These are phyloP conservation scores for Hortaea werneckii DNA, from an alignment of 2,329 filamentous ascomycete species.

Conservation along the genomic window DNA sequence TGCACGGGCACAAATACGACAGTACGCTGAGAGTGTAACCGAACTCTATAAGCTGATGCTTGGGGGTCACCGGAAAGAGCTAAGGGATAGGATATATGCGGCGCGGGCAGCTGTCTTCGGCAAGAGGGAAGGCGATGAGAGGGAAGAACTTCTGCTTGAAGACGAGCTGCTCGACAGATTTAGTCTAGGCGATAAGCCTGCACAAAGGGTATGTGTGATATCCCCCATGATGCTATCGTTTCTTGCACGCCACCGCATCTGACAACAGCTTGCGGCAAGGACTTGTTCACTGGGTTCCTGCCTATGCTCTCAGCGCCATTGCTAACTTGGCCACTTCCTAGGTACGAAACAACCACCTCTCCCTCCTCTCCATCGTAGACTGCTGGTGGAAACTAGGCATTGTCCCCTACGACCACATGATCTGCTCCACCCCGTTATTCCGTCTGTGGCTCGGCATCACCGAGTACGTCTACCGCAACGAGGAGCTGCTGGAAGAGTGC, in stretches of 20 bases:
- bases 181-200: slow-evolving; percentile 61
- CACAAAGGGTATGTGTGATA: slow-evolving; percentile 38
- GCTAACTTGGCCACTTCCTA: not conserved
- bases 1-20: slow-evolving; percentile 81
- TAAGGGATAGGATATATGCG: slow-evolving; percentile 64
- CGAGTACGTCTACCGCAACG: slow-evolving; percentile 85
- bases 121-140: slow-evolving; percentile 35
- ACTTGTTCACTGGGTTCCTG: too few relatives aligned
- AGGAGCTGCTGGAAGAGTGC: slow-evolving; percentile 61
- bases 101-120: slow-evolving; percentile 65
- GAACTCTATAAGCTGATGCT: slow-evolving; percentile 97
- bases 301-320: too few relatives aligned
- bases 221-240: not conserved
- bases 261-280: too few relatives aligned
- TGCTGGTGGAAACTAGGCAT: slow-evolving; percentile 94
- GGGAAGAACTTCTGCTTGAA: slow-evolving; percentile 59
- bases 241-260: too few relatives aligned
- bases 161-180: slow-evolving; percentile 84
- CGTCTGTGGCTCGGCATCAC: slow-evolving; percentile 95
- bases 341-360: slow-evolving; percentile 86
- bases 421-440: slow-evolving; percentile 95
- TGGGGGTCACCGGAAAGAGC: slow-evolving; percentile 64
- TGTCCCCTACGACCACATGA: slow-evolving; percentile 98
- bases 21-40: slow-evolving; percentile 87
- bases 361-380: slow-evolving; percentile 90